Base-by-base conservation (phyloP, 352 stramenopile species). In the Phytopythium delawarense region DNA sequence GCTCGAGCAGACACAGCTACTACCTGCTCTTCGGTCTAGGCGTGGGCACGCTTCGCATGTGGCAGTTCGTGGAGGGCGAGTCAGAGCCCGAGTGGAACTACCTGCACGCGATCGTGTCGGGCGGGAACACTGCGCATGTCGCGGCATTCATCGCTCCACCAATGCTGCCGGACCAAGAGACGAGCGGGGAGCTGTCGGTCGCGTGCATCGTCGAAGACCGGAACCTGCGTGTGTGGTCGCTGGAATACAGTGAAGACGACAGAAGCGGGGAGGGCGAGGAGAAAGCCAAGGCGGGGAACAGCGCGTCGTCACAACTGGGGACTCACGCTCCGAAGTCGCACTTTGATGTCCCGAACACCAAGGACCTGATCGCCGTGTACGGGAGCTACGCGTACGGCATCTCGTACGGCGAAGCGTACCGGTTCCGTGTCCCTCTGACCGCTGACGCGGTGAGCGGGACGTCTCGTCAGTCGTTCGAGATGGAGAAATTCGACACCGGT, bases 21-120 rank as follows among this genome's bases (percentile, higher is more conserved):
- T 95, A 89, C 50, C 51, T 95, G 12, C 37, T 93, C 23, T 84
- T 72, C 50, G 86, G 86, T 9, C 75, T 95, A 11, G 86, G 86
- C 44, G 72, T 95, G 53, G 80, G 79, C 13, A 87, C 67, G 8
- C 61, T 93, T 25, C 75, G 91, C 56, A 51, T 95, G 42, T 95
- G 84, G 86, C 84, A 79, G 20, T 95, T 92, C 50, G 66, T 81
- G 4, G 81, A 90, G 54, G 64, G 75, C 6, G 37, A 45, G 21
- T 58, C 37, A 1, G 60, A 69, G 6, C 49, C 75, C 7, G 55
- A 74, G 4, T 90, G 78, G 84, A 67, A 85, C 21, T 70, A 80
- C 42, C 59, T 92, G 42, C 86, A 84, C 42, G 71, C 71, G 28
- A 79, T 92, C 46, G 48, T 40, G n/a, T 63, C 78, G 32, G 76